phyloP scores from a whole-genome alignment of 495 filamentous ascomycete genomes.

The Tuber aestivum region DNA sequence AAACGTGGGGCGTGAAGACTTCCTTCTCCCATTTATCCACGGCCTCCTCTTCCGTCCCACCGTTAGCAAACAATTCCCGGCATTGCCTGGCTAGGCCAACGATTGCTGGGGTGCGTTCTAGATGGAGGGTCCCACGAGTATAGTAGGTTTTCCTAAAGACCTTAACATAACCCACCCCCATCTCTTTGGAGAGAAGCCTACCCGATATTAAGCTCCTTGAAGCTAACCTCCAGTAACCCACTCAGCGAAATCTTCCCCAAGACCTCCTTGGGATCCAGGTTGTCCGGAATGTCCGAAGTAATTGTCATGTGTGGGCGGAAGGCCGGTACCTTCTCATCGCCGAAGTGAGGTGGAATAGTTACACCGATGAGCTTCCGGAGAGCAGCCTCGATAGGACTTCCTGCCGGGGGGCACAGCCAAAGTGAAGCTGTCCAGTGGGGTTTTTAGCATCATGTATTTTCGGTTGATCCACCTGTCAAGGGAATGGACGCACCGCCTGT shows the following conservation, averaged over 20 bases:
- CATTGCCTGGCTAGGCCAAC: conserved; percentile 36
- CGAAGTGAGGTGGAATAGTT: conserved; percentile 37
- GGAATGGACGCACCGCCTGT: background rate
- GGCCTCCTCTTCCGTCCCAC: conserved; percentile 18
- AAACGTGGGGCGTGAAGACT: conserved; percentile 37
- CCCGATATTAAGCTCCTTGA: conserved; percentile 32
- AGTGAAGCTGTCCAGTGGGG: conserved; percentile 18
- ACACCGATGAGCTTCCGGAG: conserved; percentile 28
- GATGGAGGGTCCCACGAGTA: conserved; percentile 34
- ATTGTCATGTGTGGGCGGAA: conserved; percentile 40
- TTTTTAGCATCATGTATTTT: background rate
- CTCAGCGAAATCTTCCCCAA: conserved; percentile 18
- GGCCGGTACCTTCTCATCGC: conserved; percentile 25
- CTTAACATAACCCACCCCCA: background rate
- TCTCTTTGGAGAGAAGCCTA: conserved; percentile 6
- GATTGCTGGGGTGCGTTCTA: conserved; percentile 28
- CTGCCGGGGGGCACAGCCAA: conserved; percentile 36
- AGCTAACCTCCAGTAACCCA: conserved; percentile 13
- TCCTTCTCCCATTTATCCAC: conserved; percentile 28
- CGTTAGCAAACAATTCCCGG: conserved; percentile 29
- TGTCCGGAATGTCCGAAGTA: conserved; percentile 24
- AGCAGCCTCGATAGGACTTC: conserved; percentile 21
- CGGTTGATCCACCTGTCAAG: background rate
- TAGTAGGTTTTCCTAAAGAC: conserved; percentile 34
- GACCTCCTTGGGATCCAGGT: conserved; percentile 25